Evolutionary conservation across 192 early-diverging fungal genomes (phyloP).

Genomic region (Radiomyces spectabilis): DNA sequence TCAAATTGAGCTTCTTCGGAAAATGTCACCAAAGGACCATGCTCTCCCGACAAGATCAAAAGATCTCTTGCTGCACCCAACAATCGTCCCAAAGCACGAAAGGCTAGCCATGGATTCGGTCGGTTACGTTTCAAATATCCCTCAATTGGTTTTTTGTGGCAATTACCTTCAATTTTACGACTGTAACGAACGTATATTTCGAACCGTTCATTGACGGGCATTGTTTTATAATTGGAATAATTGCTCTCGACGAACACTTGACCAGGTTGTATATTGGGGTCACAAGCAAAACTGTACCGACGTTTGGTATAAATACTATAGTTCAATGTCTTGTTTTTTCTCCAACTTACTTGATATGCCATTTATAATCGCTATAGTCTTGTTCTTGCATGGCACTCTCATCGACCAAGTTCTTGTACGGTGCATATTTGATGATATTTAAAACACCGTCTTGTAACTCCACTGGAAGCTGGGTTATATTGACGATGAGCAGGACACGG

Average conservation of each 20-base stretch:
- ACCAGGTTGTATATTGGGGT: conserved; percentile 18
- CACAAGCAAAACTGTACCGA: conserved; percentile 27
- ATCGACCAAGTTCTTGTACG: conserved; percentile 16
- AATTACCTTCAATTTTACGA: conserved; percentile 60
- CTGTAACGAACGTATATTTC: conserved; percentile 49
- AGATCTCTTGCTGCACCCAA: conserved; percentile 36
- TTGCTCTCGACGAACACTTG: conserved; percentile 8
- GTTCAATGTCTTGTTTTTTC: conserved; percentile 4
- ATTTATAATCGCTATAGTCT: too few relatives aligned
- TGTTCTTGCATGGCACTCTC: conserved; percentile 12
- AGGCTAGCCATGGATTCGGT: too few relatives aligned
- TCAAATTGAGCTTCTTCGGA: conserved; percentile 61
- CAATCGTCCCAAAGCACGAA: conserved; percentile 65
- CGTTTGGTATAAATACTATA: too few relatives aligned
- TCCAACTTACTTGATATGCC: too few relatives aligned
- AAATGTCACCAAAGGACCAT: conserved; percentile 36
- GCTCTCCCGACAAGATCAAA: conserved; percentile 6
- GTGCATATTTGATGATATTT: conserved; percentile 14
- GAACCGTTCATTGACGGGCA: conserved; percentile 1
- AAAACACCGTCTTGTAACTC: conserved; percentile 25
- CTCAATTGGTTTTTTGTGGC: too few relatives aligned
- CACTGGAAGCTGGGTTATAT: conserved; percentile 12
- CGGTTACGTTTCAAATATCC: too few relatives aligned
- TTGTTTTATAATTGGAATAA: conserved; percentile 3
- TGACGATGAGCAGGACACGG: conserved; percentile 10